A percentile compares a stretch with the other conserved stretches of the same genome.
phyloP scores from a whole-genome alignment of 192 early-diverging fungal species.

The Umbelopsis sp. region DNA sequence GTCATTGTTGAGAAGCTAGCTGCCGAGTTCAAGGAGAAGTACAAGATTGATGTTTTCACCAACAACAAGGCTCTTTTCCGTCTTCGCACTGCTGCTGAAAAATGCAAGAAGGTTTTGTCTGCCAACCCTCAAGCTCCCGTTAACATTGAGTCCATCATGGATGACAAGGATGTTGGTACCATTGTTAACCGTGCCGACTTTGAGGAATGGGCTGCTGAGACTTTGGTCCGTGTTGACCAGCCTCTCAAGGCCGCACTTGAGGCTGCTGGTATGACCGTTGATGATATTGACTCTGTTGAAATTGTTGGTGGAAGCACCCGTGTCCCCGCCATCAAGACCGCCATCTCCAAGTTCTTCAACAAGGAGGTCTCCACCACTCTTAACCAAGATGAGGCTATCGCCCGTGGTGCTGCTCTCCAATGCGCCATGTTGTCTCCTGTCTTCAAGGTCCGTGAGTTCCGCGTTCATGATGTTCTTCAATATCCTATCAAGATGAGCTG shows the following conservation, averaged over 20 bases:
- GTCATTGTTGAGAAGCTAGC: constrained; percentile 86
- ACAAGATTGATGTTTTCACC: constrained; percentile 89
- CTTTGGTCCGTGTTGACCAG: constrained; percentile 69
- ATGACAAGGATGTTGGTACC: constrained; percentile 91
- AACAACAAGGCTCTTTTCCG: constrained; percentile 92
- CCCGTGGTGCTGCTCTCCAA: constrained; percentile 94
- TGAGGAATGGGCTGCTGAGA: constrained; percentile 76
- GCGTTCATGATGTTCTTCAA: constrained; percentile 84
- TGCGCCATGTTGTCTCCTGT: constrained; percentile 97
- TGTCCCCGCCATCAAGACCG: constrained; percentile 91
- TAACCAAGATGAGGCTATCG: constrained; percentile 97
- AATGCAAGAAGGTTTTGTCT: constrained; percentile 95
- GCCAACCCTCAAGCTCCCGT: constrained; percentile 90
- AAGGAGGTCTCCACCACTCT: constrained; percentile 89
- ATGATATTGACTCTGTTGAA: constrained; percentile 94
- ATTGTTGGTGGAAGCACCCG: constrained; percentile 93
- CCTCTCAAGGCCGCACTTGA: constrained; percentile 80
- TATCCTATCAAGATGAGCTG: constrained; percentile 92
- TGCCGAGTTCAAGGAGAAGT: constrained; percentile 90
- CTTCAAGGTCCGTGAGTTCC: constrained; percentile 97
- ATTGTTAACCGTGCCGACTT: constrained; percentile 86
- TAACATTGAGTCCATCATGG: constrained; percentile 95
- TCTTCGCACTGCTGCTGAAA: constrained; percentile 86
- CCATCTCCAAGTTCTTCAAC: constrained; percentile 86
- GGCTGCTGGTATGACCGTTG: constrained; percentile 70